Percentiles rank a stretch among this genome's conserved stretches.
These are phyloP conservation scores for Corchorus capsularis DNA, from an alignment of 345 rosid genomes.

Conservation along the genomic window DNA sequence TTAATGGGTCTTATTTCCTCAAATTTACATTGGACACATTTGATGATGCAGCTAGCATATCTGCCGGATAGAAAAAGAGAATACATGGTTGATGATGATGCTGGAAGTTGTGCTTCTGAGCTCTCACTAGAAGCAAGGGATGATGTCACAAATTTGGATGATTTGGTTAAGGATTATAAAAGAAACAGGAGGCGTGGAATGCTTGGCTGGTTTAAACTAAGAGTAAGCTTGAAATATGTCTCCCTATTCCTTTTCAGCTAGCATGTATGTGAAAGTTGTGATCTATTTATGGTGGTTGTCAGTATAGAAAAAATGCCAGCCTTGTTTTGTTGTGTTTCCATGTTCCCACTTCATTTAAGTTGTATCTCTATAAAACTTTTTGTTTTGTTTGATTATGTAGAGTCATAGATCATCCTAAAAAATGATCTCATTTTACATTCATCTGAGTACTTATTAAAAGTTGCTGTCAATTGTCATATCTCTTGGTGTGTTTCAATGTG, in stretches of 20 bases:
- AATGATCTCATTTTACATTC: neutral
- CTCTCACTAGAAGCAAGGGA: slow-evolving; percentile 57
- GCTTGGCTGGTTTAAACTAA: slow-evolving; percentile 94
- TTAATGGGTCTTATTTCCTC: slow-evolving; percentile 11
- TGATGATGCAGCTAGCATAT: slow-evolving; percentile 63
- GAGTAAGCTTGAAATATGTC: slow-evolving; percentile 39
- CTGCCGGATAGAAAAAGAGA: slow-evolving; percentile 81
- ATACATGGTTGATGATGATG: slow-evolving; percentile 56
- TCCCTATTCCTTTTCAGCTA: slow-evolving; percentile 12
- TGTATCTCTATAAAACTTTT: neutral
- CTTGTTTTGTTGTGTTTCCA: slow-evolving; percentile 10
- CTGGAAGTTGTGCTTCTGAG: slow-evolving; percentile 62
- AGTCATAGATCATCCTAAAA: neutral
- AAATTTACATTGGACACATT: slow-evolving; percentile 19
- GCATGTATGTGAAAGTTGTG: slow-evolving; percentile 8
- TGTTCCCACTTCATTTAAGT: neutral
- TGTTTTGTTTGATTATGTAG: neutral
- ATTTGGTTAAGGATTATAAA: slow-evolving; percentile 70
- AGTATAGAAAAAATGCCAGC: neutral
- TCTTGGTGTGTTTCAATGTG: neutral
- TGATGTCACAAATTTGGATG: slow-evolving; percentile 57
- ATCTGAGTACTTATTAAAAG: neutral
- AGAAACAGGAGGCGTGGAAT: slow-evolving; percentile 66
- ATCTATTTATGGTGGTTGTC: neutral
- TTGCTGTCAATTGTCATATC: neutral